phyloP scores from a whole-genome alignment of 2,329 filamentous ascomycete species.

The Monosporascus ibericus region DNA sequence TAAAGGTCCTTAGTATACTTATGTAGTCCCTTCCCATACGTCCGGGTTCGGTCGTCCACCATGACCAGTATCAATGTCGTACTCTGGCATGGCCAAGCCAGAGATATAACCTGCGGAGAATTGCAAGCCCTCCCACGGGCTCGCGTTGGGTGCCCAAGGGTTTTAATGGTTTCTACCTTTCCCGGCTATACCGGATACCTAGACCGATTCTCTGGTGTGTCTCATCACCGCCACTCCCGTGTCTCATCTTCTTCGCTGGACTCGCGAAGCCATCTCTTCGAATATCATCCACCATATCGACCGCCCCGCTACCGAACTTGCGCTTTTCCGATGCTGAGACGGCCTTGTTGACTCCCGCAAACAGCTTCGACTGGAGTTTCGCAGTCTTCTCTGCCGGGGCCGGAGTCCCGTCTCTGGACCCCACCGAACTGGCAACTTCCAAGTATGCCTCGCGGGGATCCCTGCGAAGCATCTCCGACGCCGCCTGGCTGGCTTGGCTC shows the following conservation, averaged over 20 bases:
- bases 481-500: slow-evolving; percentile 72
- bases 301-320: slow-evolving; percentile 36
- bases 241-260: slow-evolving; percentile 46
- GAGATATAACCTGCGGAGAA: too few species aligned
- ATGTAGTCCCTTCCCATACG: too few species aligned
- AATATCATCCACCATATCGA: slow-evolving; percentile 19
- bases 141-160: too few species aligned
- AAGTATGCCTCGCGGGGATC: slow-evolving; percentile 45
- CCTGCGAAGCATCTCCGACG: slow-evolving; percentile 66
- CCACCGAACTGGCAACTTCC: slow-evolving; percentile 39
- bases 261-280: slow-evolving; percentile 33
- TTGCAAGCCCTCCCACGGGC: too few species aligned
- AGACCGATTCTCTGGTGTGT: slow-evolving; percentile 37
- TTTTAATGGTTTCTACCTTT: slow-evolving; percentile 2
- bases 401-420: slow-evolving; percentile 38
- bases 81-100: too few species aligned
- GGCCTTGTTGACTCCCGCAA: slow-evolving; percentile 38
- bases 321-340: slow-evolving; percentile 39
- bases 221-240: slow-evolving; percentile 34
- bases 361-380: slow-evolving; percentile 46
- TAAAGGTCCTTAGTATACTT: too few species aligned
- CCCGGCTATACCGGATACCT: slow-evolving; percentile 43
- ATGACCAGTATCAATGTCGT: too few species aligned
- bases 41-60: background rate
- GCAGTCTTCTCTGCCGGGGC: slow-evolving; percentile 38